phyloP scores from a whole-genome alignment of 2,329 filamentous ascomycete species.

The Colletotrichum australisinense region DNA sequence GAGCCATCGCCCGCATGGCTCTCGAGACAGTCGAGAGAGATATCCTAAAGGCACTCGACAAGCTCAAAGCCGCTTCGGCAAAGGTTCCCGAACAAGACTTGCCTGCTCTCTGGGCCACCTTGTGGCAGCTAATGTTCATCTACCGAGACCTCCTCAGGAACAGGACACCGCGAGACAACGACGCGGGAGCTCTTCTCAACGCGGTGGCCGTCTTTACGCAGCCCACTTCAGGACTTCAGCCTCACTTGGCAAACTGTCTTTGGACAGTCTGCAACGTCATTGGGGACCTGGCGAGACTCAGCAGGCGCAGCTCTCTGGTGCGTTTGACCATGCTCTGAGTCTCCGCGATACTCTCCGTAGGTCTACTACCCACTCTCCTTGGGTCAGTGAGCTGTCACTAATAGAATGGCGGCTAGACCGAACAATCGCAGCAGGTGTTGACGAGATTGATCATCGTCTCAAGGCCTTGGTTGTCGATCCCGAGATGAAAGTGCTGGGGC shows the following conservation, averaged over 20 bases:
- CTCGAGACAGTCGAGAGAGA: too few relatives aligned
- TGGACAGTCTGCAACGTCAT: background rate
- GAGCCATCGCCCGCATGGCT: too few relatives aligned
- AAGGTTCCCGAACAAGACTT: too few relatives aligned
- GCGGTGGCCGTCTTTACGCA: constrained; percentile 39
- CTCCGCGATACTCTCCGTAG: constrained; percentile 50
- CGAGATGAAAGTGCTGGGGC: constrained; percentile 26
- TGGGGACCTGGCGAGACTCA: background rate
- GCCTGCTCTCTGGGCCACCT: too few relatives aligned
- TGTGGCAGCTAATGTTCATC: too few relatives aligned
- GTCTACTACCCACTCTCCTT: constrained; percentile 20
- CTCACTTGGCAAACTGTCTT: constrained; percentile 29
- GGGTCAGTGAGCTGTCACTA: background rate
- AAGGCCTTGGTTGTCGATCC: constrained; percentile 30
- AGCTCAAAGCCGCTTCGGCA: too few relatives aligned
- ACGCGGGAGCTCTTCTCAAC: constrained; percentile 29
- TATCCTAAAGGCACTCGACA: too few relatives aligned
- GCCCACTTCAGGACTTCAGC: constrained; percentile 37
- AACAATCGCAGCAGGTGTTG: background rate
- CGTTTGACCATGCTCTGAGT: constrained; percentile 23
- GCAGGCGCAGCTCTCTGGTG: background rate
- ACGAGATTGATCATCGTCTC: constrained; percentile 17
- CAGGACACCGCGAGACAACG: background rate
- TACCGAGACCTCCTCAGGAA: too few relatives aligned
- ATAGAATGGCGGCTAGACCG: constrained; percentile 2